Evolutionary conservation across 306 rosid genomes (phyloP).

Genomic region (Cicer chorassanicum): DNA sequence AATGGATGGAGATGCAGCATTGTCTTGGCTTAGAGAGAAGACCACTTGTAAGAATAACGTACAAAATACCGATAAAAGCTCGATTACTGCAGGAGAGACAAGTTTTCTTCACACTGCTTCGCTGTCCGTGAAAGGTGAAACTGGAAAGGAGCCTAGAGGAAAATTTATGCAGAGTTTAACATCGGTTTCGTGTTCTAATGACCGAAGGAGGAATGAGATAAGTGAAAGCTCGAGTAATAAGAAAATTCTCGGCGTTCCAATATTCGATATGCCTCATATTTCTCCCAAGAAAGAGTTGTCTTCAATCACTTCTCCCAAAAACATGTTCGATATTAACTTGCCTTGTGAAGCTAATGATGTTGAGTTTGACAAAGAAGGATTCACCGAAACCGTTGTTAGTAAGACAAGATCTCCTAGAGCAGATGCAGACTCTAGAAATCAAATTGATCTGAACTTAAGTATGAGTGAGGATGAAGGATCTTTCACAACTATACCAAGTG

Average conservation of each 20-base stretch:
- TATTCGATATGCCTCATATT: constrained; percentile 59
- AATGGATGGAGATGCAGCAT: constrained; percentile 50
- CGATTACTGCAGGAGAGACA: constrained; percentile 49
- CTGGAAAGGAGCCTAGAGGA: constrained; percentile 50
- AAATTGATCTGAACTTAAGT: constrained; percentile 78
- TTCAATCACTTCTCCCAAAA: constrained; percentile 52
- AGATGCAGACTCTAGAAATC: constrained; percentile 52
- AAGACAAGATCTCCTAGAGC: constrained; percentile 51
- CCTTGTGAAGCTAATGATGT: constrained; percentile 68
- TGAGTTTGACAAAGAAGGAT: constrained; percentile 55
- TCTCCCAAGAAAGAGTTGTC: constrained; percentile 64
- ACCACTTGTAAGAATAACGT: constrained; percentile 58
- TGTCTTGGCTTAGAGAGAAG: constrained; percentile 79
- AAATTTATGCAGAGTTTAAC: constrained; percentile 48
- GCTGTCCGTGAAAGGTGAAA: constrained; percentile 52
- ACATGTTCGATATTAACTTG: constrained; percentile 75
- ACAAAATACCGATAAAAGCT: constrained; percentile 47
- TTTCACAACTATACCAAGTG: constrained; percentile 51
- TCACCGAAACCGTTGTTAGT: constrained; percentile 44
- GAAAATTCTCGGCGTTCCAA: constrained; percentile 74
- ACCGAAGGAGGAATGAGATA: constrained; percentile 52
- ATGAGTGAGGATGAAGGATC: constrained; percentile 76
- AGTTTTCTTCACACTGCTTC: constrained; percentile 51
- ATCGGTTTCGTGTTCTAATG: constrained; percentile 56
- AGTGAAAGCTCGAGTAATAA: constrained; percentile 52